Base-by-base conservation (phyloP, 2,329 filamentous ascomycete genomes). In the Cytospora leucostoma region DNA sequence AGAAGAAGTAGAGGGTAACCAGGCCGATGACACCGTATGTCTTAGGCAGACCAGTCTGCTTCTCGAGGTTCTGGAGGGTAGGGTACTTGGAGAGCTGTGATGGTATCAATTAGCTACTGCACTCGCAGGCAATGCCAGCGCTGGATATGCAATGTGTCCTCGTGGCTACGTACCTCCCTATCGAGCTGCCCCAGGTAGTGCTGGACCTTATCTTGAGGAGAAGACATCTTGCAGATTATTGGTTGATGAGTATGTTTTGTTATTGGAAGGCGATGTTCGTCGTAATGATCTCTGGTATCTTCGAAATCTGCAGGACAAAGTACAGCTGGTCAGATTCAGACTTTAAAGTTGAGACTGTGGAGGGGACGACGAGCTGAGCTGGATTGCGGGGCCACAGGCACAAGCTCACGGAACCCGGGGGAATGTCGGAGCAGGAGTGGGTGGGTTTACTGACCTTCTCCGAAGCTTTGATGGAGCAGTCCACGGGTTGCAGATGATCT, bases 21-120 rank as follows among this genome's bases (percentile, higher is more conserved):
- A 92, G 74, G 71, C 91, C 92, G 71, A 94, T 88, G 74, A 91
- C 84, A 69, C 87, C 89, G 76, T 96, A 95, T 73, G 91, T 89
- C 84, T 96, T 96, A 75, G 92, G 92, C 57, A 95, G 84, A 64
- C 85, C 88, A 68, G 89, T 90, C 78, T 91, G 88, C 84, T 88
- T 91, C 86, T 96, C 92, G 73, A 95, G 84, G 80, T 94, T 92
- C 84, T 88, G 90, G 76, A 95, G 85, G 73, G 84, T 79, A 71
- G 89, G 89, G 81, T 95, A 95, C 79, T 93, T 94, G 77, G 90
- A 91, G 70, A 95, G 88, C 91, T 95, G 76, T 62, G 61, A 56
- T 64, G 65, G 62, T 62, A 61, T 40, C 64, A 56, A 63, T 55
- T 35, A 59, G 57, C 56, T 40, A 44, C 8, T n/a, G 51, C 38